Evolutionary conservation across 2,329 filamentous ascomycete genomes (phyloP).

Genomic region (Verticillium alfalfae): DNA sequence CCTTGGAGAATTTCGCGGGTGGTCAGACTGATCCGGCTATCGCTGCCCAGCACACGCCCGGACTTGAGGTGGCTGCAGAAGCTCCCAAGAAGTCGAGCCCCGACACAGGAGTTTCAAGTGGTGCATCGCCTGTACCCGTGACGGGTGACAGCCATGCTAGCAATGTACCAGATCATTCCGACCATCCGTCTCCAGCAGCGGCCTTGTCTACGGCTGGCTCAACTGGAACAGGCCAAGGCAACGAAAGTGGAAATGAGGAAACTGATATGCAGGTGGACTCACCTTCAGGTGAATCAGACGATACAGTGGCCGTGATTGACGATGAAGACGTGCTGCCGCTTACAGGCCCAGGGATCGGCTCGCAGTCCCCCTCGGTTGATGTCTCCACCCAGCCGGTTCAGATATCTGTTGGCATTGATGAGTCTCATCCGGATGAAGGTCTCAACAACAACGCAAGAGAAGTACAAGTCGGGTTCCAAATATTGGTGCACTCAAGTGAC

Average conservation of each 20-base stretch:
- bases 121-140: neutral
- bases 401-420: conserved; percentile 11
- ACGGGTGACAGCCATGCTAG: neutral
- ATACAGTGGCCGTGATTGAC: neutral
- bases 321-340: neutral
- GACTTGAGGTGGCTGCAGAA: neutral
- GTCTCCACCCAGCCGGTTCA: conserved; percentile 3
- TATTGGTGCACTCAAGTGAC: neutral
- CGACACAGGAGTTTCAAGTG: neutral
- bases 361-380: neutral
- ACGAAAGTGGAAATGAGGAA: neutral
- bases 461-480: conserved; percentile 30
- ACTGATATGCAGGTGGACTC: neutral
- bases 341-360: neutral
- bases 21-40: neutral
- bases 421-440: conserved; percentile 16
- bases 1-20: neutral
- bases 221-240: neutral
- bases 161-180: neutral
- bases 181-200: neutral
- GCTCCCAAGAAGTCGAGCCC: neutral
- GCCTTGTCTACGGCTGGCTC: neutral
- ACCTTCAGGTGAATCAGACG: neutral
- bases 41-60: too few relatives aligned
- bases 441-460: conserved; percentile 26